Evolutionary conservation across 306 rosid species (phyloP).

Genomic region (Rubus parviflorus): DNA sequence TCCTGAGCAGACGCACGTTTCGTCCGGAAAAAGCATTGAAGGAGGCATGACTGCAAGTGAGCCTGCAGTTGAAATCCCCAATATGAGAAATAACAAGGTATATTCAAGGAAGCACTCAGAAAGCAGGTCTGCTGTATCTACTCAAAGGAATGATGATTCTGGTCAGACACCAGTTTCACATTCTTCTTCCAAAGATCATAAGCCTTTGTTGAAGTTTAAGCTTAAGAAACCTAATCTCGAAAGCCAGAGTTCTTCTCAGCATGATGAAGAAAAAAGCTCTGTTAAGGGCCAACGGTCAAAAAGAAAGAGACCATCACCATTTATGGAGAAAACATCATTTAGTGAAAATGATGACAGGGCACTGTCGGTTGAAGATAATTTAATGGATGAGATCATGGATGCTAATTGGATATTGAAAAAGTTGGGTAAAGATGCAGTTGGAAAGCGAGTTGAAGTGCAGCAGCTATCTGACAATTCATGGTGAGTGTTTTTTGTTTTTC

Average conservation of each 20-base stretch:
- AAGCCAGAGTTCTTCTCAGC: conserved; percentile 60
- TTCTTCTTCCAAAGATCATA: conserved; percentile 72
- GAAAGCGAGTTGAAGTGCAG: conserved; percentile 98
- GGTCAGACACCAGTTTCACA: conserved; percentile 45
- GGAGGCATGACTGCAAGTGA: conserved; percentile 42
- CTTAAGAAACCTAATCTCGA: conserved; percentile 70
- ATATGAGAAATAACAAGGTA: conserved; percentile 45
- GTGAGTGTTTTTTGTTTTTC: conserved; percentile 48
- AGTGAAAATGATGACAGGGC: conserved; percentile 48
- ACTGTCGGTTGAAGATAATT: conserved; percentile 51
- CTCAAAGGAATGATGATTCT: conserved; percentile 45
- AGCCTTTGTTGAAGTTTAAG: conserved; percentile 75
- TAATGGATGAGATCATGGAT: conserved; percentile 84
- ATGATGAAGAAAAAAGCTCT: conserved; percentile 71
- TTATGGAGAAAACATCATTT: conserved; percentile 54
- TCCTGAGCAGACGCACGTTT: conserved; percentile 34
- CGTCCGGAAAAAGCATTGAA: conserved; percentile 41
- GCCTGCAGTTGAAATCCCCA: conserved; percentile 29
- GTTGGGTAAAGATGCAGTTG: conserved; percentile 91
- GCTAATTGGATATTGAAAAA: conserved; percentile 95
- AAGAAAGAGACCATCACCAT: conserved; percentile 83
- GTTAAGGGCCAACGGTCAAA: conserved; percentile 96
- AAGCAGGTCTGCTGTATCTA: conserved; percentile 45
- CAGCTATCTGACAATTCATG: conserved; percentile 82
- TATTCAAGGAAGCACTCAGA: conserved; percentile 56